Evolutionary conservation across 805 yeast genomes (phyloP), one percentile per base, ranked within the genome.

Genomic region (Yarrowia divulgata): DNA sequence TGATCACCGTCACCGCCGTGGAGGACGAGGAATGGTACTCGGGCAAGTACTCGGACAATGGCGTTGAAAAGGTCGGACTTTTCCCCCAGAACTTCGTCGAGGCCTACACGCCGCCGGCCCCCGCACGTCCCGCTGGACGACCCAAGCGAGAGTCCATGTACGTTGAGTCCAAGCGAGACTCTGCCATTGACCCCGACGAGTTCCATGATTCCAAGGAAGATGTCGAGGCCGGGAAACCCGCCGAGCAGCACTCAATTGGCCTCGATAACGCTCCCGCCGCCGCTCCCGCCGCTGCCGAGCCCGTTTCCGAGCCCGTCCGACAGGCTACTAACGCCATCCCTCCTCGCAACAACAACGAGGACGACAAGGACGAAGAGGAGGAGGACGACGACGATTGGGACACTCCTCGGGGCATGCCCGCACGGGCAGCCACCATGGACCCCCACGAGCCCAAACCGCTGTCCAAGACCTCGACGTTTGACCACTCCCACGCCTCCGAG

Each of bases 11-110:
- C 35, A 87, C 88, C 6, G 87, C 85, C 46, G 82, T 91, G 67
- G 97, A 92, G 73, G 98, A 94, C 77, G 97, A 88, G 8, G 97
- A 93, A 72, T 95, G 98, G 98, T 90, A 86, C 75, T 81, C 85
- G 48, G 99, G 99, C 3, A 80, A 82, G 5, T 90, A 85, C 73
- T 75, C 74, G 3, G 84, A 80, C 70, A 10, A 52, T 73, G 34
- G 78, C 13, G 52, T 42, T 8, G 50, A 40, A 3, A 46, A 80
- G 55, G 78, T 85, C 23, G 99, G 99, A 8, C 88, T 93, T 81
- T 95, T 95, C 74, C 99, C 99, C 3, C 86, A 85, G 76, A 87
- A 87, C 75, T 94, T 91, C 80, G 98, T 94, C 6, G 86, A 85
- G 57, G 46, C 39, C 14, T 49, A 63, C 57, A 60, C 66, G 66